Evolutionary conservation across 768 basidiomycete species (phyloP).

Genomic region (Amanita subjunquillea): DNA sequence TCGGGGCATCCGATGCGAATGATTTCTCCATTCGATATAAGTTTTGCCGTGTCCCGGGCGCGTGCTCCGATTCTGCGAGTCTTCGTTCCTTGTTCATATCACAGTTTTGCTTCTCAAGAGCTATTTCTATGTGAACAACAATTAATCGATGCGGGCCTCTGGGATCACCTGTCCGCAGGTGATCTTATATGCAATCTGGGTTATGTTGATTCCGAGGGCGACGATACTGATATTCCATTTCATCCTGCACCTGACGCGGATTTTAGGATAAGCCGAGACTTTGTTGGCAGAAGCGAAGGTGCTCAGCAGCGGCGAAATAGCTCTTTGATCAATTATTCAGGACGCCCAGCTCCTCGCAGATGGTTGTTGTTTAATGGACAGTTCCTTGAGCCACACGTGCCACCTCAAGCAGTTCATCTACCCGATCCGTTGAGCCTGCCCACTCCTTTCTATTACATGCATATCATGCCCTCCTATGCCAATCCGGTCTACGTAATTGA

Average conservation of each 20-base stretch:
- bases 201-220: conserved; percentile 39
- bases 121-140: conserved; percentile 58
- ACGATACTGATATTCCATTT: conserved; percentile 2
- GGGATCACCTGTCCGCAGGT: conserved; percentile 67
- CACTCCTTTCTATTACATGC: conserved; percentile 68
- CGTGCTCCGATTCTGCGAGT: conserved; percentile 69
- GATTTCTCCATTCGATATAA: conserved; percentile 51
- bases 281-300: background rate
- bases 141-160: conserved; percentile 55
- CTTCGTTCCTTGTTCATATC: conserved; percentile 58
- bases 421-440: conserved; percentile 52
- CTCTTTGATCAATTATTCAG: conserved; percentile 4
- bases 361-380: conserved; percentile 75
- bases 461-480: conserved; percentile 38
- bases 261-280: background rate
- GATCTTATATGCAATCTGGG: conserved; percentile 79
- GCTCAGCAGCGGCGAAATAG: background rate
- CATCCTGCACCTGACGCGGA: conserved; percentile 5
- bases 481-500: conserved; percentile 27
- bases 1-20: conserved; percentile 10
- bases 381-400: conserved; percentile 48
- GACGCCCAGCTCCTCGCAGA: conserved; percentile 16
- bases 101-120: conserved; percentile 32
- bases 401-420: conserved; percentile 45
- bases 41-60: conserved; percentile 43